Base-by-base conservation (phyloP, 257 asterid genomes). In the Thymus mandschuricus region DNA sequence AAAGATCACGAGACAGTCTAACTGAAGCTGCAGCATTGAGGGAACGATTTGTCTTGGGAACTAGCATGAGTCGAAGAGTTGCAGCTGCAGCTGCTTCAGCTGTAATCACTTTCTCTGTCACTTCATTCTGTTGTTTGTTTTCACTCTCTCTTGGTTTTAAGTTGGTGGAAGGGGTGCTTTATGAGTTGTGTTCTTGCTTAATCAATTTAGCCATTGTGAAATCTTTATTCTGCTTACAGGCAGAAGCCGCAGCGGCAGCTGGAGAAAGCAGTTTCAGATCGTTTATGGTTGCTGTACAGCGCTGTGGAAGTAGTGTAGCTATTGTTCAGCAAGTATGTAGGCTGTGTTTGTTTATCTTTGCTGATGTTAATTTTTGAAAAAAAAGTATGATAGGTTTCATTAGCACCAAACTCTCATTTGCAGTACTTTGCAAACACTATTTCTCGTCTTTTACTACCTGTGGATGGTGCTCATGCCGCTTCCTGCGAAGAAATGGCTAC, bases 201-300 rank as follows among this genome's bases (percentile, higher is more conserved):
- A 66, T 38, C 66, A 44, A 11, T 69, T 38, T 43, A 38, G 62
- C 35, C 45, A 43, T 12, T 68, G 64, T 60, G 65, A 66, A 58
- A 45, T 54, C 60, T 40, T 76, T 60, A 46, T 81, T 68, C 13
- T 45, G 48, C 49, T 65, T 28, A 69, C 70, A 95, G 99, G 99
- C 99, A 33, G 99, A 95, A 88, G 96, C 99, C 63, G 97, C 98
- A 60, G 98, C 99, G 58, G 98, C 98, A 63, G 99, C 99, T 78
- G 98, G 99, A 56, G 98, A 95, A 86, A 92, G 91, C 81, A 90
- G 99, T 80, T 92, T 95, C 88, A 87, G 88, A 80, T 87, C 99
- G 66, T 95, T 95, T 82, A 92, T 92, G 99, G 98, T 92, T 76
- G 88, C 98, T 81, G 97, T 92, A 64, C 99, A 95, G 87, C 95